Base-by-base conservation (phyloP, 2,329 filamentous ascomycete genomes). In the Alternaria atra region DNA sequence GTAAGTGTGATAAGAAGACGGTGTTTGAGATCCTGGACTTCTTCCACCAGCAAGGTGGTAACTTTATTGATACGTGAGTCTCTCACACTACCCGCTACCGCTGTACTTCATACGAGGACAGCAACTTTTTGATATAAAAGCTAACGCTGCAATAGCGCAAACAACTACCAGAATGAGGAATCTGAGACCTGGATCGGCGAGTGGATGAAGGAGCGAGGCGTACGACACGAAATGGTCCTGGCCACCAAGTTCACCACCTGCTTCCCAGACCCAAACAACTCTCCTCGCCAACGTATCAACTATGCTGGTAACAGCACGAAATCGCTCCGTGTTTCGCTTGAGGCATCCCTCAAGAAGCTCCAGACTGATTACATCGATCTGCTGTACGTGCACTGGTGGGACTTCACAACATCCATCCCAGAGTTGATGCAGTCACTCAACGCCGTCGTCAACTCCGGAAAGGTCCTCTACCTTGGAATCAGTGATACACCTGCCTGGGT, bases 201-300 rank as follows among this genome's bases (percentile, higher is more conserved):
- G 60, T 86, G 84, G 84, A 79, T 86, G 79, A 72, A 79, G 5
- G 48, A 71, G 30, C 79, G 80, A 46, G 71, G 76, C 10, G 79
- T 78, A 44, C 81, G 84, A 8, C 82, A 85, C 64, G 71, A 85
- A 64, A 82, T 87, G 47, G 82, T 87, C 32, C 67, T 88, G 20
- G 84, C 85, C 0, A 87, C 85, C 17, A 87, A 87, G 69, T 87
- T 81, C 73, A 82, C 83, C 1, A 77, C 74, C 0, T 63, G 55
- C 37, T 75, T 66, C 46, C 70, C 70, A 1, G 54, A 73, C 17
- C 75, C 65, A 1, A 56, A 62, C 30, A 69, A 73, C 6, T 53
- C 61, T 60, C 69, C 69, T n/a, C 71, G 69, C 60, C 52, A 71
- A 69, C 39, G 66, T 67, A 63, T 63, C 64, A 85, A 85, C 66